Evolutionary conservation across 116 monocot species (phyloP).

Genomic region (Trichopus zeylanicus): DNA sequence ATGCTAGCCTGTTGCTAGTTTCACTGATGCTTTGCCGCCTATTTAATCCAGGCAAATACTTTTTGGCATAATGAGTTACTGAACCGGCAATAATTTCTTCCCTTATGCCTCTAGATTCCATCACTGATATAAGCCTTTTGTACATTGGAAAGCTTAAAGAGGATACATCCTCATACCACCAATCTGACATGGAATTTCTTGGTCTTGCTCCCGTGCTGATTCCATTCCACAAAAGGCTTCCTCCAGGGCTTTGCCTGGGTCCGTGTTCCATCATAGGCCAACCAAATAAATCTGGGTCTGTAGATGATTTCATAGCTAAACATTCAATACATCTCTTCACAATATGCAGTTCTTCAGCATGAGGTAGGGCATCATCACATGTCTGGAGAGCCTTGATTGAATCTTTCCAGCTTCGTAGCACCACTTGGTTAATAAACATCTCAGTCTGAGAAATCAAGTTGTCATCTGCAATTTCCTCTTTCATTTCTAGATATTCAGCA

Average conservation of each 20-base stretch:
- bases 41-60: constrained; percentile 57
- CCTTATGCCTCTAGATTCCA: constrained; percentile 56
- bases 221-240: constrained; percentile 82
- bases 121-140: constrained; percentile 49
- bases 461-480: constrained; percentile 60
- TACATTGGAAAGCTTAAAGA: constrained; percentile 48
- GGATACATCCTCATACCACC: constrained; percentile 86
- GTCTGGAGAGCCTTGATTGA: constrained; percentile 51
- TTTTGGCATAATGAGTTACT: constrained; percentile 48
- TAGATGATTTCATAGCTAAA: constrained; percentile 58
- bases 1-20: not conserved
- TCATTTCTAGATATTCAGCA: constrained; percentile 65
- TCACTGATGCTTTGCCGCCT: constrained; percentile 23
- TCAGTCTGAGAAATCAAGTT: constrained; percentile 67
- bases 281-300: constrained; percentile 64
- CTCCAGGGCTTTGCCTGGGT: constrained; percentile 78
- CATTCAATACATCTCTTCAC: constrained; percentile 72
- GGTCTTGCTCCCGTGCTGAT: constrained; percentile 82
- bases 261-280: constrained; percentile 72
- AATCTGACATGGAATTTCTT: constrained; percentile 43
- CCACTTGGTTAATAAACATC: constrained; percentile 51
- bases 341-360: constrained; percentile 57
- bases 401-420: constrained; percentile 73
- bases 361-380: constrained; percentile 45
- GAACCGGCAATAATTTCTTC: constrained; percentile 63